These are phyloP conservation scores for Entomortierella beljakovae DNA, from an alignment of 192 early-diverging fungal species.

Conservation along the genomic window DNA sequence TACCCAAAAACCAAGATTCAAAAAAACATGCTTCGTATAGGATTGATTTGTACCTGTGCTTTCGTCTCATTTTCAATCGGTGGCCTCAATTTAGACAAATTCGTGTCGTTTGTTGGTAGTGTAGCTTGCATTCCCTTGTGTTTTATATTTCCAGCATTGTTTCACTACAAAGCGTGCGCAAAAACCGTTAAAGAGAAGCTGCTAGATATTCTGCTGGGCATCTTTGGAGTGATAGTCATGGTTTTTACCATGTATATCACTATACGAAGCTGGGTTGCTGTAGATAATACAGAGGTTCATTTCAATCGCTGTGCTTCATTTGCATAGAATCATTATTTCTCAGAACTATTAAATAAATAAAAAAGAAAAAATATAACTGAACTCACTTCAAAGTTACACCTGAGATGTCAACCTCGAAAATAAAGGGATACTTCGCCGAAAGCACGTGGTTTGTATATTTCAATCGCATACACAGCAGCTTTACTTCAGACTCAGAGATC, in stretches of 20 bases:
- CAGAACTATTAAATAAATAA: not conserved
- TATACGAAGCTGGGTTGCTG: conserved; percentile 63
- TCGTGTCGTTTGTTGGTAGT: conserved; percentile 84
- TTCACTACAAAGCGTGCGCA: conserved; percentile 70
- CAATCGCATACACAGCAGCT: too few species aligned
- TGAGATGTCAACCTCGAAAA: not conserved
- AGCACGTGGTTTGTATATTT: too few species aligned
- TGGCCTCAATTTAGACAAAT: conserved; percentile 74
- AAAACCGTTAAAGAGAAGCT: conserved; percentile 38
- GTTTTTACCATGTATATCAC: conserved; percentile 75
- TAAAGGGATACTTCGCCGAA: too few species aligned
- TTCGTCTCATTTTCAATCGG: conserved; percentile 69
- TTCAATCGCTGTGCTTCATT: conserved; percentile 30
- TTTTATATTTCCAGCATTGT: conserved; percentile 82
- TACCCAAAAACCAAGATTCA: conserved; percentile 74
- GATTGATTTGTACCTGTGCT: conserved; percentile 68
- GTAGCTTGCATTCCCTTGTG: conserved; percentile 80
- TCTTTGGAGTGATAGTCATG: conserved; percentile 73
- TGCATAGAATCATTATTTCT: not conserved
- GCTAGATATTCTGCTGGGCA: conserved; percentile 65
- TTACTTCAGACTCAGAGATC: too few species aligned
- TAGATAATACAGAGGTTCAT: not conserved
- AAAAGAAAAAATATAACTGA: not conserved
- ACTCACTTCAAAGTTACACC: not conserved
- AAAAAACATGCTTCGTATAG: conserved; percentile 74